These are phyloP conservation scores for Salvia miltiorrhiza DNA, from an alignment of 257 asterid genomes.

Conservation along the genomic window DNA sequence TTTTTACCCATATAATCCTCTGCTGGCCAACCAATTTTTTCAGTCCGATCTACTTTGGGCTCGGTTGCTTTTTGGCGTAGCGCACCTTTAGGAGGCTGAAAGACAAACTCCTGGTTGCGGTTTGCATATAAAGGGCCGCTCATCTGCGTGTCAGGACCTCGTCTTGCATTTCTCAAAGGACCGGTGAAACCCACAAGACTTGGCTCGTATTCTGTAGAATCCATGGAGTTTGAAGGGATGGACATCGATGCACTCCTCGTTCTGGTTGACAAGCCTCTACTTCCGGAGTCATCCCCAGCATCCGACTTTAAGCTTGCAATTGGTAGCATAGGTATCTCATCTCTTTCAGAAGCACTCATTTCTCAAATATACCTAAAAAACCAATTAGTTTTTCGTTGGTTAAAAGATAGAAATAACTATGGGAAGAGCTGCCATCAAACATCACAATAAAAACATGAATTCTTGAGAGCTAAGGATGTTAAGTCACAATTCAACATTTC, in stretches of 20 bases:
- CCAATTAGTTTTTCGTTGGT: neutral
- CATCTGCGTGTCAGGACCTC: slow-evolving; percentile 45
- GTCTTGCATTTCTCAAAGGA: slow-evolving; percentile 56
- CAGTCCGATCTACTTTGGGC: slow-evolving; percentile 29
- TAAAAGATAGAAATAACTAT: neutral
- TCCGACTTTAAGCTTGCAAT: slow-evolving; percentile 42
- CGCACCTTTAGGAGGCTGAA: slow-evolving; percentile 39
- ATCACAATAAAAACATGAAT: neutral
- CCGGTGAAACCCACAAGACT: slow-evolving; percentile 62
- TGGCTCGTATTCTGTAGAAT: slow-evolving; percentile 40
- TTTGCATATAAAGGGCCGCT: slow-evolving; percentile 54
- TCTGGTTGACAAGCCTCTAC: slow-evolving; percentile 36
- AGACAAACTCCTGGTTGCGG: slow-evolving; percentile 38
- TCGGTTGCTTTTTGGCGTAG: slow-evolving; percentile 32
- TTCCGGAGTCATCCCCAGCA: slow-evolving; percentile 30
- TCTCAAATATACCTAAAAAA: slow-evolving; percentile 16
- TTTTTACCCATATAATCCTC: slow-evolving; percentile 45
- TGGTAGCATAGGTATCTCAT: slow-evolving; percentile 64
- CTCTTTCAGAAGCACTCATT: slow-evolving; percentile 73
- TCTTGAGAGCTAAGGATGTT: neutral
- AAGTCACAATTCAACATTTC: neutral
- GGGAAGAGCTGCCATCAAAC: neutral
- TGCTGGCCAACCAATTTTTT: slow-evolving; percentile 39
- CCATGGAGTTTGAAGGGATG: slow-evolving; percentile 43
- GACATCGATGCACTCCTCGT: slow-evolving; percentile 79